A percentile compares a stretch with the other conserved stretches of the same genome.
phyloP scores from a whole-genome alignment of 2,329 filamentous ascomycete genomes.

The Fusarium pseudocircinatum region DNA sequence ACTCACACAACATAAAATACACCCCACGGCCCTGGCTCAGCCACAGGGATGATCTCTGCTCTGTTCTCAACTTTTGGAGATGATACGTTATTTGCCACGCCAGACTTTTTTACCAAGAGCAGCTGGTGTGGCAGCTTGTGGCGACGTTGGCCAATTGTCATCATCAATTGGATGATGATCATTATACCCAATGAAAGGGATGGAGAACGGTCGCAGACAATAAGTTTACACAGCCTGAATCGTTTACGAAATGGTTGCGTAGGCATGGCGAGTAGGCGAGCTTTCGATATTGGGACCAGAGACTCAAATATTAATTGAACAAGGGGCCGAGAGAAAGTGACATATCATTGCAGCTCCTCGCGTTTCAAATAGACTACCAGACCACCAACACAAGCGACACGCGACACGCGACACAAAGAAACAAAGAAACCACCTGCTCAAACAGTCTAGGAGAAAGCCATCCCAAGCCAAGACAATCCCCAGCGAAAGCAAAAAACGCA shows the following conservation, averaged over 20 bases:
- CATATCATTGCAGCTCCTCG: not conserved
- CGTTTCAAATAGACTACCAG: constrained; percentile 16
- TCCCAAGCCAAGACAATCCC: not conserved
- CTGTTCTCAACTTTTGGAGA: not conserved
- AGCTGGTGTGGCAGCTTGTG: not conserved
- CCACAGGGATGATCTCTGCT: constrained; percentile 4
- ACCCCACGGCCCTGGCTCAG: not conserved
- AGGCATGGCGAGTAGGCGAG: not conserved
- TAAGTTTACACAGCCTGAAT: not conserved
- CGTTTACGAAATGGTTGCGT: not conserved
- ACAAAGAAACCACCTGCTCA: not conserved
- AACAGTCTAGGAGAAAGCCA: constrained; percentile 4
- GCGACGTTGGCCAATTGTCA: not conserved
- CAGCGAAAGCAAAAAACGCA: not conserved
- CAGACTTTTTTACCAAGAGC: too few relatives aligned
- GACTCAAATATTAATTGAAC: not conserved
- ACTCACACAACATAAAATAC: not conserved
- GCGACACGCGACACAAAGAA: not conserved
- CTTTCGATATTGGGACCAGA: not conserved
- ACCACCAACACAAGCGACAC: not conserved
- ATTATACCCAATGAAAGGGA: not conserved
- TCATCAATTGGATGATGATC: not conserved
- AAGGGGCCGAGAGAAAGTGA: not conserved
- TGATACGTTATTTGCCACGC: not conserved
- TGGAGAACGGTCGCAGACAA: not conserved